Evolutionary conservation across 169 alveolate species (phyloP).

Genomic region (Plasmodium knowlesi): DNA sequence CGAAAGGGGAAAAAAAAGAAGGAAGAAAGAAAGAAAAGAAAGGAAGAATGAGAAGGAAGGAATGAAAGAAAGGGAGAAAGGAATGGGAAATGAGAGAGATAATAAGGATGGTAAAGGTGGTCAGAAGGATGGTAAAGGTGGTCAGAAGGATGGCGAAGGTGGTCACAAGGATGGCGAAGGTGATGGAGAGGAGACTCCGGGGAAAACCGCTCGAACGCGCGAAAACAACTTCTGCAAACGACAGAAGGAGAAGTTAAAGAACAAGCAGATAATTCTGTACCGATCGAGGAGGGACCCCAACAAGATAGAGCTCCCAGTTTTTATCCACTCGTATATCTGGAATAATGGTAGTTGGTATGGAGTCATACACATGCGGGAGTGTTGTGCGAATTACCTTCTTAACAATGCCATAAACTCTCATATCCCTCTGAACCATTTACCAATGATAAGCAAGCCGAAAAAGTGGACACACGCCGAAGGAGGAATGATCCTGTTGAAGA

Average conservation of each 20-base stretch:
- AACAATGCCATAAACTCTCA: constrained; percentile 81
- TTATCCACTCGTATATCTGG: constrained; percentile 80
- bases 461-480: constrained; percentile 78
- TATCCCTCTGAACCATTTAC: constrained; percentile 78
- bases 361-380: constrained; percentile 83
- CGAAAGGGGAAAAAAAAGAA: constrained; percentile 22
- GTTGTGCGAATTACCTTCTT: constrained; percentile 82
- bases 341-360: constrained; percentile 82
- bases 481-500: constrained; percentile 79
- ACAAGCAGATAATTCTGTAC: constrained; percentile 38
- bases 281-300: constrained; percentile 79
- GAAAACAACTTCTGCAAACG: constrained; percentile 54
- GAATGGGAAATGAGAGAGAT: too few relatives aligned
- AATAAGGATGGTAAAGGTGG: too few relatives aligned
- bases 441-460: constrained; percentile 85
- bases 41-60: constrained; percentile 18
- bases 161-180: background rate
- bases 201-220: background rate
- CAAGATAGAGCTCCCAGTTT: constrained; percentile 82
- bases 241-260: constrained; percentile 40
- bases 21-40: background rate
- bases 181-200: background rate
- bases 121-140: too few relatives aligned
- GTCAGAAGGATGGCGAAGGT: background rate
- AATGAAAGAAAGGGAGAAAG: too few relatives aligned